These are phyloP conservation scores for Sungouiella blattae DNA, from an alignment of 805 yeast genomes.

Conservation along the genomic window DNA sequence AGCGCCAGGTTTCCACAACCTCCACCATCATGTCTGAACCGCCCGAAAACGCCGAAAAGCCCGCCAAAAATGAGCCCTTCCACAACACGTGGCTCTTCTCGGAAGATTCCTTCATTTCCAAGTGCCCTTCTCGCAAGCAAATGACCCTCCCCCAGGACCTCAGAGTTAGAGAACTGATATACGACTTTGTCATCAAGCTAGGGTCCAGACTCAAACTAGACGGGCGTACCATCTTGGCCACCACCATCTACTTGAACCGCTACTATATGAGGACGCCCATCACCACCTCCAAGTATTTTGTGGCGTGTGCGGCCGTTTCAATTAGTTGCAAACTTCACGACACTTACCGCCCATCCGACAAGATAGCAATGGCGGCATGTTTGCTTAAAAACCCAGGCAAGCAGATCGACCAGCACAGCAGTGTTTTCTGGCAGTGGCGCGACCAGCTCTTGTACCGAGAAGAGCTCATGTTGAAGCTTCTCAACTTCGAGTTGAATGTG, in stretches of 20 bases:
- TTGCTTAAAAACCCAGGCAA: conserved; percentile 30
- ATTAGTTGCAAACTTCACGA: conserved; percentile 43
- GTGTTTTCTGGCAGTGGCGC: conserved; percentile 42
- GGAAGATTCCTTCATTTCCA: conserved; percentile 29
- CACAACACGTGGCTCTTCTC: conserved; percentile 36
- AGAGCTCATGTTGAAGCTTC: conserved; percentile 35
- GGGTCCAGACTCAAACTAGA: conserved; percentile 37
- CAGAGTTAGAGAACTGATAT: conserved; percentile 33
- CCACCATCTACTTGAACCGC: conserved; percentile 37
- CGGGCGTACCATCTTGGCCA: conserved; percentile 40
- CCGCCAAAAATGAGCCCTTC: too few relatives aligned
- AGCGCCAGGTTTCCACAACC: too few relatives aligned
- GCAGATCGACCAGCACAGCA: conserved; percentile 37
- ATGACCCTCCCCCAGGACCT: conserved; percentile 37
- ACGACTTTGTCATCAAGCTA: conserved; percentile 34
- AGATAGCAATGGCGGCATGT: conserved; percentile 38
- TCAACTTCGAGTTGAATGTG: conserved; percentile 38
- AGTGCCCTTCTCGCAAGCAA: conserved; percentile 32
- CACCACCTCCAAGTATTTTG: conserved; percentile 41
- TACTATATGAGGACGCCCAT: conserved; percentile 41
- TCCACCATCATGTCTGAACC: too few relatives aligned
- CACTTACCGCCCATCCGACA: conserved; percentile 41
- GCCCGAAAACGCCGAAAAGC: too few relatives aligned
- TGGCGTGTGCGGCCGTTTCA: conserved; percentile 41
- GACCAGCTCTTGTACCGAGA: conserved; percentile 43